These are phyloP conservation scores for Chrysanthemum lavandulifolium DNA, from an alignment of 129 eudicot genomes.

Conservation along the genomic window DNA sequence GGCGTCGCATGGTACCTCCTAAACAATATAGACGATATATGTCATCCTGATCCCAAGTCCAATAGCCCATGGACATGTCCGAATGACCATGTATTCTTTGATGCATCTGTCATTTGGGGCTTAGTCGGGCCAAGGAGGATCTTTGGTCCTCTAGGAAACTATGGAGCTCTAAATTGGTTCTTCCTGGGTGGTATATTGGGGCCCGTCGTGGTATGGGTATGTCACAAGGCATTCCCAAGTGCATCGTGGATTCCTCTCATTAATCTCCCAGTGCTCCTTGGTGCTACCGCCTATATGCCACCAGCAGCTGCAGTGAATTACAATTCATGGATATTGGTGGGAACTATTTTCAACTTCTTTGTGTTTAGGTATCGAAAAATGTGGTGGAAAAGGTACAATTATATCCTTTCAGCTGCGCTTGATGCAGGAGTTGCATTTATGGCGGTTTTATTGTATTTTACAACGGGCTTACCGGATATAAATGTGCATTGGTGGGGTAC, in stretches of 20 bases:
- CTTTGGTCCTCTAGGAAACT: constrained; percentile 68
- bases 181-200: constrained; percentile 62
- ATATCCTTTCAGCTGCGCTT: constrained; percentile 78
- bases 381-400: constrained; percentile 93
- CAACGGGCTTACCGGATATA: constrained; percentile 39
- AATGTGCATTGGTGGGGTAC: constrained; percentile 73
- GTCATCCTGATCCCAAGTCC: constrained; percentile 42
- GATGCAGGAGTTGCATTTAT: constrained; percentile 92
- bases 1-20: constrained; percentile 83
- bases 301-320: constrained; percentile 76
- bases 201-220: constrained; percentile 57
- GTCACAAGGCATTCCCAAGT: constrained; percentile 56
- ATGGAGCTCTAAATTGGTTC: constrained; percentile 67
- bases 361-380: constrained; percentile 59
- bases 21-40: constrained; percentile 41
- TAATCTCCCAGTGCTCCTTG: constrained; percentile 77
- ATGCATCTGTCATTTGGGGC: constrained; percentile 95
- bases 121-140: constrained; percentile 74
- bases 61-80: constrained; percentile 85
- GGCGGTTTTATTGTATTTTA: constrained; percentile 66
- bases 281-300: constrained; percentile 79
- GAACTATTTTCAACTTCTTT: constrained; percentile 72
- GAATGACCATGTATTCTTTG: constrained; percentile 58
- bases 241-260: constrained; percentile 66
- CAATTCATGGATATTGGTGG: constrained; percentile 70